phyloP scores from a whole-genome alignment of 108 stramenopile species.

The Phaeodactylum tricornutum region DNA sequence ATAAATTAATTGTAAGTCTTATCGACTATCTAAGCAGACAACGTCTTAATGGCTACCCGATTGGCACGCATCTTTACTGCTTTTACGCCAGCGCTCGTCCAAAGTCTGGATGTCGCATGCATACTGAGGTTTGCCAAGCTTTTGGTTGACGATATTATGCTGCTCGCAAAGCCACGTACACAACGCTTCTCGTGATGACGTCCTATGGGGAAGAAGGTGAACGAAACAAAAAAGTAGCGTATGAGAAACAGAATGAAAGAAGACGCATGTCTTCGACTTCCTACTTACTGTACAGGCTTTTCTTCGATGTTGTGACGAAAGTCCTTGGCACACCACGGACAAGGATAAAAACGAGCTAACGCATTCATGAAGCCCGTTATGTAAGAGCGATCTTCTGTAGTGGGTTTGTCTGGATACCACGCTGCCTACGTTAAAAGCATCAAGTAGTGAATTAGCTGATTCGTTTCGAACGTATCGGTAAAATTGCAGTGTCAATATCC shows the following conservation, averaged over 20 bases:
- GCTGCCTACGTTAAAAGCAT: constrained; percentile 35
- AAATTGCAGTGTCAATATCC: not conserved
- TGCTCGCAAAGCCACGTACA: constrained; percentile 82
- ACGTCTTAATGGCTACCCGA: too few relatives aligned
- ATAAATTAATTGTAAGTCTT: too few relatives aligned
- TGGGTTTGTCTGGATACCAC: constrained; percentile 80
- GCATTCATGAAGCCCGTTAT: constrained; percentile 57
- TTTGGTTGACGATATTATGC: constrained; percentile 76
- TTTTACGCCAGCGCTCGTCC: constrained; percentile 82
- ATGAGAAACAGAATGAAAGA: constrained; percentile 5
- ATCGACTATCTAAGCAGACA: too few relatives aligned
- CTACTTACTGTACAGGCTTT: constrained; percentile 47
- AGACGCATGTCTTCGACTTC: too few relatives aligned
- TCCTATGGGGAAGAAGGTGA: constrained; percentile 13
- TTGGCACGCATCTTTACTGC: constrained; percentile 10
- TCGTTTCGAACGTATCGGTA: not conserved
- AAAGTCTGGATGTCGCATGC: constrained; percentile 58
- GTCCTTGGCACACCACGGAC: constrained; percentile 69
- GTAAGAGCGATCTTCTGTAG: constrained; percentile 31
- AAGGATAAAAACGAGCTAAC: constrained; percentile 77
- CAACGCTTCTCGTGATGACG: constrained; percentile 60
- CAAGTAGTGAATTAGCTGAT: not conserved
- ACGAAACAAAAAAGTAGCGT: not conserved
- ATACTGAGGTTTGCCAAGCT: constrained; percentile 68
- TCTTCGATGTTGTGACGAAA: constrained; percentile 60